A percentile compares a stretch with the other conserved stretches of the same genome.
Conservation (phyloP, 2,329 filamentous ascomycete species). For the Colletotrichum lini region DNA sequence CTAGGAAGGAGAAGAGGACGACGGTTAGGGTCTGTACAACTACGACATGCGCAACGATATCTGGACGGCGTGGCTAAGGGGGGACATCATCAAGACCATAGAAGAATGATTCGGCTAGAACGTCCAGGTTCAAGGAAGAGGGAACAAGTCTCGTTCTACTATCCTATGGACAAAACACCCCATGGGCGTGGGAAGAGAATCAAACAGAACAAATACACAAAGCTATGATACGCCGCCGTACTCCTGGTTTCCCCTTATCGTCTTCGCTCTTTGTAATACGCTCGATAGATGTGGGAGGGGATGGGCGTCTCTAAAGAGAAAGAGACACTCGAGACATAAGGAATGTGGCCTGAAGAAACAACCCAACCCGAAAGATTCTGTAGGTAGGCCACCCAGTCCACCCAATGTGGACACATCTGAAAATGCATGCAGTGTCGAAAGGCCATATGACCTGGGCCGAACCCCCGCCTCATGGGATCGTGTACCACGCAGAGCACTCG, state of each 20-base stretch:
- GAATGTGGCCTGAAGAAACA: slow-evolving; percentile 31
- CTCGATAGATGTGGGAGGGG: slow-evolving; percentile 35
- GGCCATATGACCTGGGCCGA: slow-evolving; percentile 5
- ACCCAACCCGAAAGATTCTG: slow-evolving; percentile 32
- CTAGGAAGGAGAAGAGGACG: slow-evolving; percentile 2
- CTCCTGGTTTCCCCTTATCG: slow-evolving; percentile 45
- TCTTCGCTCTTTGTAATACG: slow-evolving; percentile 45
- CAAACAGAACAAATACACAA: slow-evolving; percentile 44
- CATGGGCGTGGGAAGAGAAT: slow-evolving; percentile 39
- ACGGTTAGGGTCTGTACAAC: slow-evolving; percentile 25
- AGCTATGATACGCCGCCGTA: slow-evolving; percentile 47
- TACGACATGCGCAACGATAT: slow-evolving; percentile 29
- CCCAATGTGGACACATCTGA: slow-evolving; percentile 33
- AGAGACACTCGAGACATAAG: slow-evolving; percentile 44
- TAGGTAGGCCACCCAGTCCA: slow-evolving; percentile 29
- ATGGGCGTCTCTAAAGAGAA: slow-evolving; percentile 13
- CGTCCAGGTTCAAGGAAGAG: slow-evolving; percentile 17
- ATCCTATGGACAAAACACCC: slow-evolving; percentile 41
- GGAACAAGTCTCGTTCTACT: slow-evolving; percentile 41
- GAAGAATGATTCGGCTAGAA: slow-evolving; percentile 15
- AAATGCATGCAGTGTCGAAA: slow-evolving; percentile 34
- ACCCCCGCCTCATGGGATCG: slow-evolving; percentile 13
- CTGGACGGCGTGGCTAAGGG: slow-evolving; percentile 20
- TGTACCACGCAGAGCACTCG: slow-evolving; percentile 18
- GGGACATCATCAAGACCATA: slow-evolving; percentile 20